Conservation (phyloP, 345 rosid genomes). For the Triadica sebifera region DNA sequence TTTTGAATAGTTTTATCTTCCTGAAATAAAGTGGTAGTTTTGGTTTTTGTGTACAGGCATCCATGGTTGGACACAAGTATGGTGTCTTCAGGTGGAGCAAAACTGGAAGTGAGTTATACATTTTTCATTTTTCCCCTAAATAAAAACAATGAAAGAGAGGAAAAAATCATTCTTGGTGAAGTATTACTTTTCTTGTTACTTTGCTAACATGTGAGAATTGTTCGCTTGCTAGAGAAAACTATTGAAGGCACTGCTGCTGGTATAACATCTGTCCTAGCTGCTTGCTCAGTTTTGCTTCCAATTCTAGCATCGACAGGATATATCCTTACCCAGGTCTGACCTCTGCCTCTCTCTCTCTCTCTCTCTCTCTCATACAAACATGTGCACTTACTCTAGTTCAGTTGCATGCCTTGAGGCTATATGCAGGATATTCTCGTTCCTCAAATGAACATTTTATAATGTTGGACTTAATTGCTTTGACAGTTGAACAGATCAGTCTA, state of each 20-base stretch:
- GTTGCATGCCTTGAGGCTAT: neutral
- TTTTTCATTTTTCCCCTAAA: neutral
- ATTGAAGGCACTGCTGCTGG: constrained; percentile 98
- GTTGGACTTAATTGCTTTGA: neutral
- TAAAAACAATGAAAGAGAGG: neutral
- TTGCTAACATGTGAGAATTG: constrained; percentile 22
- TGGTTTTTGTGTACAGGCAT: constrained; percentile 57
- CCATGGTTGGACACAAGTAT: constrained; percentile 93
- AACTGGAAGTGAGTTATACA: constrained; percentile 76
- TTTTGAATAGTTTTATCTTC: neutral
- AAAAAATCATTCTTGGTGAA: neutral
- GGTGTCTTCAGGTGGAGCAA: constrained; percentile 96
- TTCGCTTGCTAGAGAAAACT: constrained; percentile 68
- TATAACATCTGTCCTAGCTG: constrained; percentile 73
- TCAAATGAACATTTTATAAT: neutral
- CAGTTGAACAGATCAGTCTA: no score
- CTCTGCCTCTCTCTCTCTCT: no score
- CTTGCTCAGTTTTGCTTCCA: constrained; percentile 77
- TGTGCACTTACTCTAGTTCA: neutral
- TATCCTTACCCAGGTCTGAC: constrained; percentile 57
- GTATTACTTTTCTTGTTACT: neutral
- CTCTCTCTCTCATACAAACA: no score
- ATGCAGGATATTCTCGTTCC: neutral
- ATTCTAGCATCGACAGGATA: constrained; percentile 82
- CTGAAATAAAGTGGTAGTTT: neutral